A percentile compares a stretch with the other conserved stretches of the same genome.
These are phyloP conservation scores for Rhinocladiella similis DNA, from an alignment of 2,329 filamentous ascomycete species.

Conservation along the genomic window DNA sequence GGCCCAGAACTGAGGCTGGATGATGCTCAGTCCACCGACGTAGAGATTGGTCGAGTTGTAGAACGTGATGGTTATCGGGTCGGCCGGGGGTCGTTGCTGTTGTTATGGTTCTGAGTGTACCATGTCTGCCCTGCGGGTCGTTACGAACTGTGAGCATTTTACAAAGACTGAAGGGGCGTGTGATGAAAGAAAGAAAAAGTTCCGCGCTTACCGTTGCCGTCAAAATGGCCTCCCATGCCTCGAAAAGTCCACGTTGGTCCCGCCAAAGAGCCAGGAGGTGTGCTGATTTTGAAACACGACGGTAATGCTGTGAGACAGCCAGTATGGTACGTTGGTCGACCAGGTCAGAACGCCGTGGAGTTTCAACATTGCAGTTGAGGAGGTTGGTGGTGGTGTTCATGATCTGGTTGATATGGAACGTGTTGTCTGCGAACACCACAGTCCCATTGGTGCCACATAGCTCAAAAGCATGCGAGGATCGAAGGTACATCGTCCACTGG, in stretches of 20 bases:
- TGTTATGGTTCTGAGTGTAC: constrained; percentile 31
- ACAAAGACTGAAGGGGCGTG: no score
- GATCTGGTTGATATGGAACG: constrained; percentile 26
- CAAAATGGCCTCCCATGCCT: no score
- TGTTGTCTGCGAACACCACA: constrained; percentile 57
- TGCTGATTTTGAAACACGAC: constrained; percentile 67
- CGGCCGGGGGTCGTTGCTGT: constrained; percentile 14
- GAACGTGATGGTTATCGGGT: constrained; percentile 16
- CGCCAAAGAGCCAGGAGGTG: constrained; percentile 67
- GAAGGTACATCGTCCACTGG: constrained; percentile 49
- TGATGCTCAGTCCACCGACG: constrained; percentile 54
- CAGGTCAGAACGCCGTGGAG: constrained; percentile 63
- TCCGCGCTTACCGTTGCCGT: no score
- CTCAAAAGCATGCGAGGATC: constrained; percentile 57
- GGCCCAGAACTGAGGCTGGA: constrained; percentile 64
- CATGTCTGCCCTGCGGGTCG: constrained; percentile 51
- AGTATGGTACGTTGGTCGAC: constrained; percentile 67
- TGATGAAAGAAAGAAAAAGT: no score
- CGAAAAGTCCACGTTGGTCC: constrained; percentile 68
- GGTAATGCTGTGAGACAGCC: constrained; percentile 64
- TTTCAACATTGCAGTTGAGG: constrained; percentile 39
- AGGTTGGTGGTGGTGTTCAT: constrained; percentile 22
- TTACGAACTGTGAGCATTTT: no score
- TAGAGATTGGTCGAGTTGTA: constrained; percentile 17
- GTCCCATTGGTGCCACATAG: constrained; percentile 64